Evolutionary conservation across 2,329 filamentous ascomycete species (phyloP), one percentile per base, ranked within the genome.

Genomic region (Teratosphaeria epicoccoides): DNA sequence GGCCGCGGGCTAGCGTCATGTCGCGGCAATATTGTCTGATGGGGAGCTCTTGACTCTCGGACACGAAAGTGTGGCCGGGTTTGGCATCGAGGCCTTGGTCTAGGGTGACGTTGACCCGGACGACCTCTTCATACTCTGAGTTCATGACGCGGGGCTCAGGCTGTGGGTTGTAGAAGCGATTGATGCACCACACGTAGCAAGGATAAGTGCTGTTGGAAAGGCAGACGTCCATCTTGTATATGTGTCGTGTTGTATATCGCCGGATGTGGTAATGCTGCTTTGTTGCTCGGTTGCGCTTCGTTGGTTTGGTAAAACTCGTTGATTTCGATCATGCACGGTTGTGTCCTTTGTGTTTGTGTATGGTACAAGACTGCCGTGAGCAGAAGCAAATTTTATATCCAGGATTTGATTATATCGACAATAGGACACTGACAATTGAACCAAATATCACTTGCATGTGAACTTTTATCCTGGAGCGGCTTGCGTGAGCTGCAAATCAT

Each of bases 401-500:
- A 37, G 10, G 29, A n/a, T 37, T 10, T 20, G 33, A 17, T 17
- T n/a, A 40, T 40, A 40, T 40, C 1, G 33, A 40, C 33, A 40
- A 40, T 40, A 40, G n/a, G 33, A 40, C 14, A n/a, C n/a, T n/a
- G n/a, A 37, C 10, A 37, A 37, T 37, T 10, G 29, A 37, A 37
- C 10, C 10, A 3, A 46, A 46, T 46, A 46, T 25, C 25, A 46
- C 25, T 24, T 46, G 23, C 14, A 24, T 14, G 23, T 46, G 23
- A 40, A 40, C 44, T 46, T 28, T 46, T 23, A 63, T 24, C 54
- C 61, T 37, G 54, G 56, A 3, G 46, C 47, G 12, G 48, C 55
- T 50, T 68, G 66, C 28, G 64, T 67, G 33, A 69, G 57, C 51
- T 67, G 59, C 11, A 69, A 50, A 33, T 68, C 66, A 40, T 68